These are phyloP conservation scores for Macrotyloma uniflorum DNA, from an alignment of 306 rosid genomes.

Conservation along the genomic window DNA sequence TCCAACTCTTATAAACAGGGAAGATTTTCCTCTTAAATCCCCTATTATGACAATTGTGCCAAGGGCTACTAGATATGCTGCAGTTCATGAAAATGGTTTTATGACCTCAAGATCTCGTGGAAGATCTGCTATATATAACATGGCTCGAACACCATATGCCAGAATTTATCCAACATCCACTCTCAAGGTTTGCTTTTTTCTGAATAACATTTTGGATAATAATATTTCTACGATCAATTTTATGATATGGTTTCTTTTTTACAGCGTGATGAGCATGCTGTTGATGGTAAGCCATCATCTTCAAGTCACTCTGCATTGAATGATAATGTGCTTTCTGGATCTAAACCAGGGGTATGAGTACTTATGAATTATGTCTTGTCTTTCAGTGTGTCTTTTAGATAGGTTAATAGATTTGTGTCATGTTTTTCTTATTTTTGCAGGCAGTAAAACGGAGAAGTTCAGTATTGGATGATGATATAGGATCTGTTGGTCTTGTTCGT, in stretches of 20 bases:
- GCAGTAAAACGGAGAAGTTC: constrained; percentile 69
- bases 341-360: constrained; percentile 62
- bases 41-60: constrained; percentile 59
- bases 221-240: constrained; percentile 14
- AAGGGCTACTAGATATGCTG: constrained; percentile 53
- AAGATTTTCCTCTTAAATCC: constrained; percentile 48
- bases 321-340: constrained; percentile 56
- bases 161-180: constrained; percentile 55
- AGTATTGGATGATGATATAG: constrained; percentile 73
- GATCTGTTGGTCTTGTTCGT: constrained; percentile 83
- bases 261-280: constrained; percentile 53
- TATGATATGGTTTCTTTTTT: constrained; percentile 35
- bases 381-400: constrained; percentile 5
- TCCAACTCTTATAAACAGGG: constrained; percentile 42
- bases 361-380: constrained; percentile 20
- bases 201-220: not conserved
- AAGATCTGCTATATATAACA: constrained; percentile 84
- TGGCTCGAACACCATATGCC: constrained; percentile 88
- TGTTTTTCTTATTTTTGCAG: constrained; percentile 46
- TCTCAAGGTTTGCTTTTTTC: constrained; percentile 59
- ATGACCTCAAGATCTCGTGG: constrained; percentile 80
- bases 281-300: constrained; percentile 58
- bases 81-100: constrained; percentile 66
- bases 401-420: constrained; percentile 15
- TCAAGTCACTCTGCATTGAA: constrained; percentile 60